Evolutionary conservation across 495 filamentous ascomycete species (phyloP), one percentile per base, ranked within the genome.

Genomic region (Sordaria brevicollis): DNA sequence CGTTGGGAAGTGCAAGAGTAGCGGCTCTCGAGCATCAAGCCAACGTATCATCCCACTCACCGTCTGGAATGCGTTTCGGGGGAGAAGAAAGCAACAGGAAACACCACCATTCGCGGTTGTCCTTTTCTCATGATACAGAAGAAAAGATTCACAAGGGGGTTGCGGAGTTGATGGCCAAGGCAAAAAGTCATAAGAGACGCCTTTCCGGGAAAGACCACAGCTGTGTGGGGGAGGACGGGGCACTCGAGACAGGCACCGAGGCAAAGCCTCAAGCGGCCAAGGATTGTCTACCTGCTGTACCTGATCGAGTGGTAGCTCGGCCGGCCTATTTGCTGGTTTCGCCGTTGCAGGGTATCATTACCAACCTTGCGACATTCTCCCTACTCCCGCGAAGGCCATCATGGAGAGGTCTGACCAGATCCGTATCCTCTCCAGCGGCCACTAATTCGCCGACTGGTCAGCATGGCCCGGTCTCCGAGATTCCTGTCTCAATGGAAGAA

Each of bases 311-410:
- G 34, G 37, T 35, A 29, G 77, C 78, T 29, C 77, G 75, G 11
- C 83, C 86, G 7, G 86, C 87, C 17, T 97, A 95, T 79, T 82
- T 98, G 1, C 81, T 97, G 11, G 83, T 98, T 38, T 96, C 93
- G 5, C 93, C 94, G 2, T 83, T 94, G 3, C 82, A 93, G 31
- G 87, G 90, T 1, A 82, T 91, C 0, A 75, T 89, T 25, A 88
- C 85, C 34, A 83, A 79, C 67, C 79, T 91, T 15, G 80, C 85
- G 21, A 91, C 87, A 4, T 74, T 87, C 69, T 89, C 87, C 29
- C 74, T 84, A 65, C 73, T 76, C 0, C 70, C 71, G 10, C 72
- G 71, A 11, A 54, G 69, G 19, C 67, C 72, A n/a, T 66, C 69
- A 4, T 70, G 49, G 49, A 38, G 66, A 9, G 66, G 65, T n/a